Evolutionary conservation across 2,329 filamentous ascomycete genomes (phyloP).

Genomic region (Xylariaceae sp.): DNA sequence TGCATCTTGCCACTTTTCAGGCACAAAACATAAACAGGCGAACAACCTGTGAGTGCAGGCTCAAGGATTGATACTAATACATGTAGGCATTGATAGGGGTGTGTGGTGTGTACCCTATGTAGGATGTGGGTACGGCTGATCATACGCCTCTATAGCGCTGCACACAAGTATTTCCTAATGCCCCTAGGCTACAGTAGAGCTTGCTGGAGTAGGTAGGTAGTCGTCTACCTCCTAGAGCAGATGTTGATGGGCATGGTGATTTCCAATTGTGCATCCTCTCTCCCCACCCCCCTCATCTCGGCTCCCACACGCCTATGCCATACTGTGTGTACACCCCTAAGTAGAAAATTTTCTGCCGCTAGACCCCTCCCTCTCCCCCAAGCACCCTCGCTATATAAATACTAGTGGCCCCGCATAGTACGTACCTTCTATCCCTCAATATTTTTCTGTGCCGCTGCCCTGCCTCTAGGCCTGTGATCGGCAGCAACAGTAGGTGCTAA

Average conservation of each 20-base stretch:
- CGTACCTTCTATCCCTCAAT: slow-evolving; percentile 19
- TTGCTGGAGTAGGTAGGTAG: too few species aligned
- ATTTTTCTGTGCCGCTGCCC: slow-evolving; percentile 19
- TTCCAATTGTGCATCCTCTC: slow-evolving; percentile 26
- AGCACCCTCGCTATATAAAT: slow-evolving; percentile 13
- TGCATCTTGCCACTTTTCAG: too few species aligned
- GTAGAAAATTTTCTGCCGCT: slow-evolving; percentile 25
- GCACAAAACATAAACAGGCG: neutral
- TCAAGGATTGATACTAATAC: too few species aligned
- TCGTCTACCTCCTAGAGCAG: too few species aligned
- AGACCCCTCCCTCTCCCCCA: too few species aligned
- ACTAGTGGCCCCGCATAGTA: slow-evolving; percentile 21
- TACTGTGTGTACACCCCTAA: slow-evolving; percentile 6
- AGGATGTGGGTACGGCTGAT: slow-evolving; percentile 24
- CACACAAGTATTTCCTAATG: too few species aligned
- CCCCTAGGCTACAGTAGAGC: too few species aligned
- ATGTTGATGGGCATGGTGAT: slow-evolving; percentile 29
- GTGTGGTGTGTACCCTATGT: too few species aligned
- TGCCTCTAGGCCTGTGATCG: slow-evolving; percentile 33
- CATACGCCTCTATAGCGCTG: slow-evolving; percentile 24
- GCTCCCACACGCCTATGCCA: neutral
- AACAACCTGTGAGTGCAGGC: too few species aligned
- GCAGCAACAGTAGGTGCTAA: slow-evolving; percentile 38
- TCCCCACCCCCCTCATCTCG: slow-evolving; percentile 20
- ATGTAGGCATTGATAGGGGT: slow-evolving; percentile 7